phyloP scores from a whole-genome alignment of 2,329 filamentous ascomycete species.

The Alternaria ventricosa region DNA sequence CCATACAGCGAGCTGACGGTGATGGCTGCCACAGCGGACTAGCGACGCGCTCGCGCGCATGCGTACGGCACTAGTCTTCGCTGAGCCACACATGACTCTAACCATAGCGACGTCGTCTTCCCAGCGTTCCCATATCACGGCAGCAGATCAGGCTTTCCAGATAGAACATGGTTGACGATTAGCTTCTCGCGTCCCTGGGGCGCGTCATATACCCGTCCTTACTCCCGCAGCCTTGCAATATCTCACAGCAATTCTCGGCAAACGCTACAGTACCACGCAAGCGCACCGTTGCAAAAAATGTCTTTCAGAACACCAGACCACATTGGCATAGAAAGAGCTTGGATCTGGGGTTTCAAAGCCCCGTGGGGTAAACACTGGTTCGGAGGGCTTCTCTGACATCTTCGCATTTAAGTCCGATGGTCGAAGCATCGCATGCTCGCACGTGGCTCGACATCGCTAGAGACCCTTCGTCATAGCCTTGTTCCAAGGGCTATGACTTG shows the following conservation, averaged over 20 bases:
- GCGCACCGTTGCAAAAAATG: background rate
- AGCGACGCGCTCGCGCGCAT: background rate
- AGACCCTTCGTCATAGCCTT: background rate
- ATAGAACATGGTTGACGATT: background rate
- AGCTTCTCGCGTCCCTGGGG: background rate
- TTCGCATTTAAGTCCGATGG: background rate
- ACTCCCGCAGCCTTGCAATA: background rate
- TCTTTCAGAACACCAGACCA: background rate
- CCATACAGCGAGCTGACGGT: background rate
- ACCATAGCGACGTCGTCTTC: background rate
- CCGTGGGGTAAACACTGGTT: background rate
- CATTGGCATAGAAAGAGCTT: background rate
- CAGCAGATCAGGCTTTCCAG: background rate
- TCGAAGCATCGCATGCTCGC: background rate
- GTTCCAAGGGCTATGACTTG: background rate
- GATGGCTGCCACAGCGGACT: background rate
- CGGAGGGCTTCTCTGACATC: background rate
- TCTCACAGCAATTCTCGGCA: background rate
- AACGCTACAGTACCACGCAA: background rate
- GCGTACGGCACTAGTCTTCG: background rate
- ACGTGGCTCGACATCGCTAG: background rate
- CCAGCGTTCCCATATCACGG: accelerated
- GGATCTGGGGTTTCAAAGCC: background rate
- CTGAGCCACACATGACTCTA: background rate
- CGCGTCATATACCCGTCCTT: background rate